Evolutionary conservation across 495 filamentous ascomycete genomes (phyloP), one percentile per base, ranked within the genome.

Genomic region (Cenococcum geophilum): DNA sequence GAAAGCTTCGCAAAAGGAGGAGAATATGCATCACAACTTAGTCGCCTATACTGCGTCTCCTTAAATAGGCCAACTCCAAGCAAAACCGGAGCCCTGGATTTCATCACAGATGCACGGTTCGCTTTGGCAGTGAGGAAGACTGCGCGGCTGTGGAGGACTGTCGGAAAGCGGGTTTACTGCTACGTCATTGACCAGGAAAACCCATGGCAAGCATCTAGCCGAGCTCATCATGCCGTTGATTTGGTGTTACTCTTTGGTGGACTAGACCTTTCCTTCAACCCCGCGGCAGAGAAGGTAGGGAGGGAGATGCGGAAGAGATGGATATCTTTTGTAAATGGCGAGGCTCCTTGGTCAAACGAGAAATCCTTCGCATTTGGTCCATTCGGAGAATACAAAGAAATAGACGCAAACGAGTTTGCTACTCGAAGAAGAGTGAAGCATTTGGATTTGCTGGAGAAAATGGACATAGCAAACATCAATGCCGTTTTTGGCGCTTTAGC

Each of bases 141-240:
- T 27, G 18, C 10, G 6, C 8, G 1, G 51, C 51, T 55, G 18
- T 55, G 51, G 51, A 9, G 8, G 51, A 1, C 64, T 8, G 67
- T 67, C 1, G 64, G 67, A 11, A 76, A 75, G 23, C 62, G 42
- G 0, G 75, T 74, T 25, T 77, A 73, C 61, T 68, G 70, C 36
- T 78, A 78, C 49, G 63, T 77, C 0, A 53, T 78, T 48, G 76
- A 78, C 56, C 74, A 77, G 48, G 36, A 66, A 0, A 78, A 78
- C 57, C 76, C 76, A n/a, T 78, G 71, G 71, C 75, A 77, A 42
- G 42, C 71, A 14, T 76, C 76, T 5, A 74, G 72, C 20, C 73
- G 76, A 1, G 58, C 76, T 14, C 76, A 78, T 48, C 76, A 78
- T 58, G 76, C 76, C 0, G 75, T 78, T 8, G 76, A 78, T 62